phyloP scores from a whole-genome alignment of 1,284 basidiomycete genomes.

The Ustilago bromivora region DNA sequence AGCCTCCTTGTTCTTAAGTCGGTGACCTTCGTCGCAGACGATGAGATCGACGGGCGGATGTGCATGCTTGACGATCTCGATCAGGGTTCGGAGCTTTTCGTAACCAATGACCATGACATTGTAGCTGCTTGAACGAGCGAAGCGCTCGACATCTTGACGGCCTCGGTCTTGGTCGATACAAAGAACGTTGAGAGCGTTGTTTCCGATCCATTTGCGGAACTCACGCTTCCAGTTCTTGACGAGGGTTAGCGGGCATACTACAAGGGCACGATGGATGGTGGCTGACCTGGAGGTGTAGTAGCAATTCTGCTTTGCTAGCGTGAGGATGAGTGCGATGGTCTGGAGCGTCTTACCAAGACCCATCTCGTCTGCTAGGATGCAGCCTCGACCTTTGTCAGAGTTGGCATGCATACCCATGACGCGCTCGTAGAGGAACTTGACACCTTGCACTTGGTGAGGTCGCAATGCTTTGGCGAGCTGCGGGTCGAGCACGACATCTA shows the following conservation, averaged over 20 bases:
- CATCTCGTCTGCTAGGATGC: conserved; percentile 99
- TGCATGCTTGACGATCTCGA: conserved; percentile 54
- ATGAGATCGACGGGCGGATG: conserved; percentile 88
- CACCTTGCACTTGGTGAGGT: conserved; percentile 97
- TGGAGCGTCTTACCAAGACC: conserved; percentile 72
- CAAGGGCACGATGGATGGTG: conserved; percentile 69
- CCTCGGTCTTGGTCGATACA: conserved; percentile 75
- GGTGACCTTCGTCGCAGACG: conserved; percentile 96
- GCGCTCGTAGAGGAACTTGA: conserved; percentile 97
- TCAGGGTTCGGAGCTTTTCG: conserved; percentile 79
- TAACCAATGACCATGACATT: conserved; percentile 95
- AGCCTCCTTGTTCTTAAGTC: conserved; percentile 90
- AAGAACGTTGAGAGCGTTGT: conserved; percentile 82
- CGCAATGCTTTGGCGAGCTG: conserved; percentile 85
- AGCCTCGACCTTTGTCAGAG: conserved; percentile 80
- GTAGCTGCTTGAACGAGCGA: conserved; percentile 73
- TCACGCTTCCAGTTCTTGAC: conserved; percentile 97
- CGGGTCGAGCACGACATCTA: conserved; percentile 89
- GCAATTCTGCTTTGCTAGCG: conserved; percentile 63
- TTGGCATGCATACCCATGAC: conserved; percentile 92
- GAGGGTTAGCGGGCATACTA: conserved; percentile 94
- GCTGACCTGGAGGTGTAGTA: conserved; percentile 59
- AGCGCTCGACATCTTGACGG: conserved; percentile 56
- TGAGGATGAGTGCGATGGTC: conserved; percentile 65
- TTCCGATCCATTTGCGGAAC: conserved; percentile 86